These are phyloP conservation scores for Colletotrichum sp. DNA, from an alignment of 2,329 filamentous ascomycete genomes.

Conservation along the genomic window DNA sequence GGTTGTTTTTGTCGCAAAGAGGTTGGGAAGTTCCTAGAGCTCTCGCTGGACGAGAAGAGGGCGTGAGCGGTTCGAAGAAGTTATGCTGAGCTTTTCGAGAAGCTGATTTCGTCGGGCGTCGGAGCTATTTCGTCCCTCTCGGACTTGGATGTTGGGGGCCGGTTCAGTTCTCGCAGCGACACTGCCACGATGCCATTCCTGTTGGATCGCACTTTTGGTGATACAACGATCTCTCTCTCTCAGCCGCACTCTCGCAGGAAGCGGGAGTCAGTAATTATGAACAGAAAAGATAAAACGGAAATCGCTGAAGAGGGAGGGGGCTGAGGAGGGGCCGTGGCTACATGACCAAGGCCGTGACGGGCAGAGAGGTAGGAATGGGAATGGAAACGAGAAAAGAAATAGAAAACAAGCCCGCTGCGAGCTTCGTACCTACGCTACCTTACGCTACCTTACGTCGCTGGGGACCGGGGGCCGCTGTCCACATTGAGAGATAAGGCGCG, in stretches of 20 bases:
- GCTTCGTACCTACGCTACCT: neutral
- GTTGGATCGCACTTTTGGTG: neutral
- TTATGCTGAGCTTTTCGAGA: neutral
- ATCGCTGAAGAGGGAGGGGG: neutral
- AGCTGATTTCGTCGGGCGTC: neutral
- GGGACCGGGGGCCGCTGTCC: conserved; percentile 5
- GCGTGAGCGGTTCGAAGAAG: no score
- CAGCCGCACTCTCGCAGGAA: neutral
- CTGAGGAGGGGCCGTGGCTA: neutral
- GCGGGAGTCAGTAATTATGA: neutral
- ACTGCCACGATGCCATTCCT: conserved; percentile 14
- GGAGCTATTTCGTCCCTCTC: neutral
- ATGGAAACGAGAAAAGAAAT: conserved; percentile 11
- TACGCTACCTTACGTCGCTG: neutral
- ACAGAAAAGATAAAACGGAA: neutral
- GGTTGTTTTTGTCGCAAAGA: neutral
- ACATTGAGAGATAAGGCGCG: conserved; percentile 13
- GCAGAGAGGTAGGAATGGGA: neutral
- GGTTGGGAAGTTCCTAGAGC: neutral
- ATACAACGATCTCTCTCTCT: neutral
- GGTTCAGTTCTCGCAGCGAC: neutral
- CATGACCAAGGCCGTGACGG: neutral
- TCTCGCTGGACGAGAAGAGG: neutral
- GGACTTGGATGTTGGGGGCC: neutral
- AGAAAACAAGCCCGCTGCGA: neutral